Evolutionary conservation across 176 grass and related monocot genomes (phyloP), one percentile per base, ranked within the genome.

Genomic region (Zea luxurians): DNA sequence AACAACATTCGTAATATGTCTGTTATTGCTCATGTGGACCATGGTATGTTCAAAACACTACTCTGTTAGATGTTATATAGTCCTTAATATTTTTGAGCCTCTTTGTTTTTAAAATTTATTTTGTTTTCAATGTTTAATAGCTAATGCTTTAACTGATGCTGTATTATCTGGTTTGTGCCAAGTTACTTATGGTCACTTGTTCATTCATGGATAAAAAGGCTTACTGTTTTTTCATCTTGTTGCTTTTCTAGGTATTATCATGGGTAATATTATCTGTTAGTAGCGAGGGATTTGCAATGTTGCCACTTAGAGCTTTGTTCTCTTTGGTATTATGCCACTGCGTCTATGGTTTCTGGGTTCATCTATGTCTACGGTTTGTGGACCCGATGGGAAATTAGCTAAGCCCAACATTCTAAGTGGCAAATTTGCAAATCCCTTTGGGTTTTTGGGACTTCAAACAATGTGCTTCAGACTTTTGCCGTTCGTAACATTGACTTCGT

Each of bases 11-110:
- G 27, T 27, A 27, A 27, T 27, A 69, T 94, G 91, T 93, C 88
- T 46, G 85, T 93, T 37, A 87, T 86, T 76, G 80, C 85, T 47
- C 85, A 93, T 83, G 91, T 90, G 10, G 88, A 93, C 62, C 88
- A 93, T 34, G 88, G 91, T 93, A 90, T 50, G 77, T 17, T 50
- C 6, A 40, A 6, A 9, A 47, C 15, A 5, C 8, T 21, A 0
- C 10, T 50, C 50, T 48, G 2, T 47, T 2, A 47, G n/a, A 46
- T 68, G 17, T 8, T n/a, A 46, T 47, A 66, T 40, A 0, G 12
- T 59, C 17, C 4, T 3, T 15, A 18, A 18, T 9, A 4, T 18
- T 5, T 40, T 58, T 4, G 1, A 41, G 15, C 12, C 4, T 37
- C 37, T 17, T 48, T 0, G 4, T 3, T 36, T 8, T 82, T 69